Base-by-base conservation (phyloP, 2,329 filamentous ascomycete genomes). In the Verticillium tricorpus region DNA sequence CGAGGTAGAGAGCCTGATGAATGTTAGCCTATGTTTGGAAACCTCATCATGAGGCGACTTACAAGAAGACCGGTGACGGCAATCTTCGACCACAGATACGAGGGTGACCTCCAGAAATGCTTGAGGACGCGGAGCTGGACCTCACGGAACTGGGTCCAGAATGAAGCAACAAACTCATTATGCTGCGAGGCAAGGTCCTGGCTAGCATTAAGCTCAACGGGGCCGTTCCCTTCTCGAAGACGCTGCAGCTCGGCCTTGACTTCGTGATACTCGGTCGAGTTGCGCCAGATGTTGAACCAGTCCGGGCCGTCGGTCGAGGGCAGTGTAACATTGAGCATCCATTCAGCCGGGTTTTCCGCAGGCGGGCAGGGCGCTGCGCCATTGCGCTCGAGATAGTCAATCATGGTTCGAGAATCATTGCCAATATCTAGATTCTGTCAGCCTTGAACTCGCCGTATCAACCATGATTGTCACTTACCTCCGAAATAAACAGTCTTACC, bases 71-170 rank as follows among this genome's bases (percentile, higher is more conserved):
- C 71, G 64, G 80, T 85, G 35, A 90, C 81, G 5, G 78, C 74
- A 1, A 79, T 69, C 74, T 90, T 90, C 54, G 85, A 85, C 75
- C 89, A 91, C 69, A 91, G 88, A 74, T 91, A 91, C 3, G 83
- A 80, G 0, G 89, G 88, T 1, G 84, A 89, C 56, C 89, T 84
- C 88, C 88, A 91, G 78, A 90, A 90, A 71, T 91, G 88, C 67
- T 88, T 79, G 74, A 89, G 89, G 14, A 90, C 85, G 67, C 89
- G 86, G 31, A 78, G 68, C 19, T 82, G 81, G 39, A 89, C 87
- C 66, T 87, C 78, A 50, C 72, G 76, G 22, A 91, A 75, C 69
- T 93, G 90, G 14, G 77, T 70, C 8, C 65, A 67, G 69, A 92
- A 89, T 0, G 89, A 85, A 50, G 89, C 88, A 2, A 90, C 90